Evolutionary conservation across 2,329 filamentous ascomycete species (phyloP), one percentile per base, ranked within the genome.

Genomic region (Emydomyces testavorans): DNA sequence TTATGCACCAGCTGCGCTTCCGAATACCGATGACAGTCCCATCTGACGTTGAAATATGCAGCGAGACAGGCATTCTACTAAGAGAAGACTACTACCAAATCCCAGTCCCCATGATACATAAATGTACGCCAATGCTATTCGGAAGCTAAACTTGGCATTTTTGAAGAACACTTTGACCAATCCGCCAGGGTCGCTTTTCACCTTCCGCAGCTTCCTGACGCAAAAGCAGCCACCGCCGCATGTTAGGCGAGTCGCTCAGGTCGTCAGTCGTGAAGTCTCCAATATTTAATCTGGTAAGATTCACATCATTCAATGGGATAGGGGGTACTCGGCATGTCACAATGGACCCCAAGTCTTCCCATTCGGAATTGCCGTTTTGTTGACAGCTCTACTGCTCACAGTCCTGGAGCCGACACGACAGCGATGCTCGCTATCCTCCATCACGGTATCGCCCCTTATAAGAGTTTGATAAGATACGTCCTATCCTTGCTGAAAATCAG

Each of bases 131-230:
- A 44, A 35, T 34, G 41, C 29, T 32, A 10, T 37, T 45, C 42
- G 42, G 42, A 45, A 45, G 42, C 42, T 36, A 45, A 45, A 45
- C 23, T 37, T 28, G 21, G 42, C 42, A 44, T 15, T 38, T 18
- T 38, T 18, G 29, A 35, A 34, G 20, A 43, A 28, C 16, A 21
- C 39, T 32, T 32, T 41, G 38, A 38, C 35, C 35, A 38, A 8
- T 21, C 18, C 20, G 10, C 16, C 35, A 23, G 23, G 10, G 4
- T 38, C 18, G 23, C 8, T 38, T 38, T 34, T 15, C 8, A 15
- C 13, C 13, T 34, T 34, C 18, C 11, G n/a, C n/a, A n/a, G n/a
- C n/a, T n/a, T n/a, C n/a, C n/a, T n/a, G n/a, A n/a, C n/a, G n/a
- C n/a, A n/a, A n/a, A n/a, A n/a, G n/a, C n/a, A n/a, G n/a, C n/a